Evolutionary conservation across 1,284 basidiomycete species (phyloP).

Genomic region (Leccinum fallax): DNA sequence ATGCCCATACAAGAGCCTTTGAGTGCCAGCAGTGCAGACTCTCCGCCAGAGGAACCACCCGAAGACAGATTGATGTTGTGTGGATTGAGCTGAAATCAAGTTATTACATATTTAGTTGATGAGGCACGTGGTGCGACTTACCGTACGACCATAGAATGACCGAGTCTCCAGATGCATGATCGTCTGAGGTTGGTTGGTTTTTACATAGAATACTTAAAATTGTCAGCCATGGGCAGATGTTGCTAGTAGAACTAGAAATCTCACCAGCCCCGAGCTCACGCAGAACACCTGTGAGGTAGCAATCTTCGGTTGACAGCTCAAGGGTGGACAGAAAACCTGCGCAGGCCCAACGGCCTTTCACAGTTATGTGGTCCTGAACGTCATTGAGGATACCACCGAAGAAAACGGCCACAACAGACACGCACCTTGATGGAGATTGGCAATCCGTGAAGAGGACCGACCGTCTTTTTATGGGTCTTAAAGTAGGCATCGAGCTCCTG

Average conservation of each 20-base stretch:
- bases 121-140: not conserved
- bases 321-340: slow-evolving; percentile 41
- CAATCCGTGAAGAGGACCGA: slow-evolving; percentile 53
- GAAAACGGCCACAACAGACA: not conserved
- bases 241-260: not conserved
- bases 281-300: slow-evolving; percentile 27
- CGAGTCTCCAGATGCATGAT: slow-evolving; percentile 41
- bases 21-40: slow-evolving; percentile 52
- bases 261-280: slow-evolving; percentile 39
- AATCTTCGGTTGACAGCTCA: slow-evolving; percentile 29
- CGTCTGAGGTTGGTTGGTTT: slow-evolving; percentile 49
- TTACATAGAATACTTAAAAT: slow-evolving; percentile 44
- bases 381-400: not conserved
- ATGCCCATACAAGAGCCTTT: slow-evolving; percentile 54
- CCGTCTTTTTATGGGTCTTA: slow-evolving; percentile 34
- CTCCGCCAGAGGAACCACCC: slow-evolving; percentile 56
- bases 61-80: slow-evolving; percentile 46
- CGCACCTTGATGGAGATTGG: slow-evolving; percentile 49
- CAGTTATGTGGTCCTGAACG: slow-evolving; percentile 43
- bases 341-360: slow-evolving; percentile 43
- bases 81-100: slow-evolving; percentile 41
- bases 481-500: slow-evolving; percentile 43
- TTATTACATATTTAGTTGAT: not conserved
- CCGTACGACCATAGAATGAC: slow-evolving; percentile 47
- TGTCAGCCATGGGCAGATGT: not conserved